Evolutionary conservation across 83 land plant genomes (phyloP), one percentile per base, ranked within the genome.

Genomic region (Picea engelmannii): DNA sequence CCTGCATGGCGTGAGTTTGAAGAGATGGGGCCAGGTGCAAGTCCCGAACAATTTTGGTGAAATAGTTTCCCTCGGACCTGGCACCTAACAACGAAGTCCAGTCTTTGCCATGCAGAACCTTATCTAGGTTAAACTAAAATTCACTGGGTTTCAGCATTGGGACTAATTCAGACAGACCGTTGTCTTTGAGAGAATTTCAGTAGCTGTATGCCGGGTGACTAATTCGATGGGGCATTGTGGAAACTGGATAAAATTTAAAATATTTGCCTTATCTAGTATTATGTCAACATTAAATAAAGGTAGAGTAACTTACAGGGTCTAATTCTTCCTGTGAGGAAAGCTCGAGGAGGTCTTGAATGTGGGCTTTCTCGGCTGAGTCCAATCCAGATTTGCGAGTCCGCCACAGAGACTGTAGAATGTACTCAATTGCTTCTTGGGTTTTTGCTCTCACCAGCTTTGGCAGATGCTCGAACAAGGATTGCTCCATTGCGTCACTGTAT

Each of bases 401-500:
- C 93, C 93, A 91, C 2, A 91, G 85, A 18, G 89, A 82, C 83
- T 87, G 89, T 49, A 91, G 88, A 23, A 91, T 83, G 89, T 84
- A 87, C 75, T 91, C 93, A n/a, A 91, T 87, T 8, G 91, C 84
- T 40, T 91, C 93, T 66, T 87, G 85, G 35, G 91, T 89, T 65
- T 80, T 87, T 6, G 91, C 71, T 42, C 82, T 66, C 27, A 88
- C 86, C 84, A 91, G 83, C 40, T 89, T 77, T 20, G 91, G 89
- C 67, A 91, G 67, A 74, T 88, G 89, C 12, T 79, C 49, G 87
- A 87, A 90, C 62, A 87, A 62, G 38, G 70, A 55, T 18, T 82
- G 83, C 75, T 85, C 82, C 87, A 84, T 87, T 20, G 66, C 24
- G 4, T 64, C 52, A 64, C 18, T 64, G 0, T 64, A 17, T 0